Percentiles rank a stretch among this genome's conserved stretches.
Conservation (phyloP, 768 basidiomycete species). For the Holtermannia corniformis region DNA sequence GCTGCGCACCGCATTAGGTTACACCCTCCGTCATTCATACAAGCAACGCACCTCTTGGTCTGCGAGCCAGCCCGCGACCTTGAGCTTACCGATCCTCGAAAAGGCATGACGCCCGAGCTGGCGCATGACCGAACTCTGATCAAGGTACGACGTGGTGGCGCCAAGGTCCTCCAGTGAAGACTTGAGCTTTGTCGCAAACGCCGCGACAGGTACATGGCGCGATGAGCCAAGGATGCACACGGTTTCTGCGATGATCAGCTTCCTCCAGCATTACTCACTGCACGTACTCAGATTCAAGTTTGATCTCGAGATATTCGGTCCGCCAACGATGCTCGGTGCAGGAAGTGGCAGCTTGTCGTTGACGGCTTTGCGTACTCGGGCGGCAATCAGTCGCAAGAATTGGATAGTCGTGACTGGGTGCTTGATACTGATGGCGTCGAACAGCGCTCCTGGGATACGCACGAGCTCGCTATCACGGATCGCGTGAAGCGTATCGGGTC, state of each 20-base stretch:
- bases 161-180: constrained; percentile 82
- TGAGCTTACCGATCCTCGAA: constrained; percentile 91
- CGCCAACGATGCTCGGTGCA: not conserved
- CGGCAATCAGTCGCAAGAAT: constrained; percentile 58
- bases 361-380: constrained; percentile 75
- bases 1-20: constrained; percentile 43
- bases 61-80: constrained; percentile 86
- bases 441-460: constrained; percentile 90
- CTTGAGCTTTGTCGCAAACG: constrained; percentile 82
- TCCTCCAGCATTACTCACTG: not conserved
- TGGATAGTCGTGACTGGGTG: constrained; percentile 42
- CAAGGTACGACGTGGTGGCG: constrained; percentile 83
- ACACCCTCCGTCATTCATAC: not conserved
- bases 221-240: constrained; percentile 84
- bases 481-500: constrained; percentile 87
- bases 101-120: constrained; percentile 94
- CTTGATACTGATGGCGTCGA: constrained; percentile 68
- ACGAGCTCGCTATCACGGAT: constrained; percentile 97
- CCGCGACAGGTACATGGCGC: constrained; percentile 76
- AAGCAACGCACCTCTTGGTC: constrained; percentile 47
- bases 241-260: constrained; percentile 44
- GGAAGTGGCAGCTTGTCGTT: constrained; percentile 32
- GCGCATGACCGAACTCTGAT: constrained; percentile 82
- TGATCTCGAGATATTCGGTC: not conserved
- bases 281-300: constrained; percentile 32